Percentiles rank a stretch among this genome's conserved stretches.
Evolutionary conservation across 306 rosid species (phyloP).

Genomic region (Glycine tomentella): DNA sequence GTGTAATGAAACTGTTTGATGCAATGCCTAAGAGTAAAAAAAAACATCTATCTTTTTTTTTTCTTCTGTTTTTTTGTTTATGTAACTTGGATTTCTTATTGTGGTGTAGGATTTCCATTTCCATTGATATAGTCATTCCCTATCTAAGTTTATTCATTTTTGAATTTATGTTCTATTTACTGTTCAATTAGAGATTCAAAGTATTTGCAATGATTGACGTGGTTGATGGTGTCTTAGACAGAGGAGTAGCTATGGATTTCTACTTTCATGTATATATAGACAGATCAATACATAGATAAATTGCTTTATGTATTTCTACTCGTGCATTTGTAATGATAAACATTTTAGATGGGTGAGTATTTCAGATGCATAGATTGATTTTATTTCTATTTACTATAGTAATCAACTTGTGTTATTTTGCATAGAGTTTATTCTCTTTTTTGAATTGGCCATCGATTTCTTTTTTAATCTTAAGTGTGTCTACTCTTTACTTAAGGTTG

Average conservation of each 20-base stretch:
- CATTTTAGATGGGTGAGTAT: slow-evolving; percentile 91
- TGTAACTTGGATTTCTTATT: too few relatives aligned
- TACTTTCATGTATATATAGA: background rate
- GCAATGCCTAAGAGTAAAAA: too few relatives aligned
- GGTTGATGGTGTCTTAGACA: slow-evolving; percentile 20
- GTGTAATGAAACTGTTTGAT: too few relatives aligned
- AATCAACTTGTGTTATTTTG: slow-evolving; percentile 30
- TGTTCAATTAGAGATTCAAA: background rate
- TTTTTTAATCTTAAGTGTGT: slow-evolving; percentile 6
- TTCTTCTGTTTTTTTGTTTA: too few relatives aligned
- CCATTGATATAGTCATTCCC: too few relatives aligned
- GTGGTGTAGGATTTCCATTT: too few relatives aligned
- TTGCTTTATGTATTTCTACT: background rate
- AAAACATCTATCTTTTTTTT: too few relatives aligned
- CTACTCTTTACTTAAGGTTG: slow-evolving; percentile 10
- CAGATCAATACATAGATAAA: background rate
- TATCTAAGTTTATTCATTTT: too few relatives aligned
- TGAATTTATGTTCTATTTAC: too few relatives aligned
- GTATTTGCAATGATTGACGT: slow-evolving; percentile 7
- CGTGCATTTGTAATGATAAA: too few relatives aligned
- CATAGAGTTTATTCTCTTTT: background rate
- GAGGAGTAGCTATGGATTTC: background rate
- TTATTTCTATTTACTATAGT: slow-evolving; percentile 28
- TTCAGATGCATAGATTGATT: slow-evolving; percentile 17
- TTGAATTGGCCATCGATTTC: background rate